Base-by-base conservation (phyloP, 2,329 filamentous ascomycete genomes). In the Lasiodiplodia theobromae region DNA sequence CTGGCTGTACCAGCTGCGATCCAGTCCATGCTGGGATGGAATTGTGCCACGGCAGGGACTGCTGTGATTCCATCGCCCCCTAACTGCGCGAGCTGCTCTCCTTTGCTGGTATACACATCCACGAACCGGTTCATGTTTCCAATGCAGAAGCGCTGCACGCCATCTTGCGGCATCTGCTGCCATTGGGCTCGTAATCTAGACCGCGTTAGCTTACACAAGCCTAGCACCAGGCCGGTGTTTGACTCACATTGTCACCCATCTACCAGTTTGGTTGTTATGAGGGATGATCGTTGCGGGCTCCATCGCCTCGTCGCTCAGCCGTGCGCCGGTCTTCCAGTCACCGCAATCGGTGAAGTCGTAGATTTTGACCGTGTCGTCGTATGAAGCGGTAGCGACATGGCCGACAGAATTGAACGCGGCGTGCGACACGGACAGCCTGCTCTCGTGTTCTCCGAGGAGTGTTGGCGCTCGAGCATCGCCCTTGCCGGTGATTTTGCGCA, bases 111-210 rank as follows among this genome's bases (percentile, higher is more conserved):
- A 77, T 92, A 99, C 1, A 99, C 87, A 76, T 99, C 96, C 1
- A 98, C 93, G 74, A 97, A 98, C 1, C 96, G 89, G 77, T 97
- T 97, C 96, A 98, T 98, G 73, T 98, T 99, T 1, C 93, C 96
- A 68, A 99, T 95, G 28, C 89, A 92, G 74, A 99, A 94, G 70
- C 95, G 93, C 71, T 97, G 91, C 5, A 96, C 89, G 8, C 90
- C 90, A 69, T 96, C 93, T 40, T 86, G 82, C 0, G 96, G 95
- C 56, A 87, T 86, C 38, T 87, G 84, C 78, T 99, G 96, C 96
- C 96, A 99, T 74, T 97, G 93, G 78, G 96, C 86, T 86, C 96
- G 77, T 85, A 91, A 52, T 68, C 52, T 67, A 34, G 49, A 34
- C 18, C 10, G 47, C 21, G 57, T 40, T 23, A 66, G 44, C 37